A percentile compares a stretch with the other conserved stretches of the same genome.
phyloP scores from a whole-genome alignment of 2,329 filamentous ascomycete genomes.

The Penicillium sp. region DNA sequence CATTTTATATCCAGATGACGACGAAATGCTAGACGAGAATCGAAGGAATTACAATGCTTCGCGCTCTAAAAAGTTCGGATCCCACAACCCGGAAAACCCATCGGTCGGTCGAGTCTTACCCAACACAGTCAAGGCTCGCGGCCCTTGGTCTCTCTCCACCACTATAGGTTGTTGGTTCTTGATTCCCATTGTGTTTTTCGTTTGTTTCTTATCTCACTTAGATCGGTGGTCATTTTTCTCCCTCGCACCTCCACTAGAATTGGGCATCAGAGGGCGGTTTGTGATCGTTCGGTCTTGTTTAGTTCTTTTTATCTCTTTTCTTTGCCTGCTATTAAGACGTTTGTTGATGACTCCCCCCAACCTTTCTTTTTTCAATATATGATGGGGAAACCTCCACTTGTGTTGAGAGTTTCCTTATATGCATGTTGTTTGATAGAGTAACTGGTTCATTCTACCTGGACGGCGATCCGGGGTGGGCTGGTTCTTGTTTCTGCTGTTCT shows the following conservation, averaged over 20 bases:
- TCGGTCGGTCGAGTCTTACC: background rate
- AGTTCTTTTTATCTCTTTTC: constrained; percentile 19
- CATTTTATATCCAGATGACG: constrained; percentile 27
- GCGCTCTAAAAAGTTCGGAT: constrained; percentile 20
- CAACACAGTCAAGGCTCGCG: background rate
- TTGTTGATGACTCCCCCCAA: constrained; percentile 19
- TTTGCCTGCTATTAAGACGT: constrained; percentile 10
- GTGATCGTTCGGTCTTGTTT: constrained; percentile 8
- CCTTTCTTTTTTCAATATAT: constrained; percentile 1
- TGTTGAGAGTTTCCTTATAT: constrained; percentile 9
- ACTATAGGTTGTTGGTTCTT: constrained; percentile 1
- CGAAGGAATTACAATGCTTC: constrained; percentile 25
- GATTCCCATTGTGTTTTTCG: constrained; percentile 5
- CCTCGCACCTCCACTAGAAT: constrained; percentile 7
- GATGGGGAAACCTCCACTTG: constrained; percentile 1
- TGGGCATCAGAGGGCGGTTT: constrained; percentile 4
- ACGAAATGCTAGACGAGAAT: constrained; percentile 39
- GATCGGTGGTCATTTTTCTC: constrained; percentile 7
- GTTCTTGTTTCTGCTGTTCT: constrained; percentile 7
- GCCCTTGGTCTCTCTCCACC: background rate
- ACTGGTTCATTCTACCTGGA: background rate
- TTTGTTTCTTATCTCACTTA: constrained; percentile 5
- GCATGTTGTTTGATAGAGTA: constrained; percentile 16
- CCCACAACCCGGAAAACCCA: constrained; percentile 3
- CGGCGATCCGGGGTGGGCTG: constrained; percentile 1